A percentile compares a stretch with the other conserved stretches of the same genome.
These are phyloP conservation scores for Verticillium longisporum DNA, from an alignment of 2,329 filamentous ascomycete genomes.

Conservation along the genomic window DNA sequence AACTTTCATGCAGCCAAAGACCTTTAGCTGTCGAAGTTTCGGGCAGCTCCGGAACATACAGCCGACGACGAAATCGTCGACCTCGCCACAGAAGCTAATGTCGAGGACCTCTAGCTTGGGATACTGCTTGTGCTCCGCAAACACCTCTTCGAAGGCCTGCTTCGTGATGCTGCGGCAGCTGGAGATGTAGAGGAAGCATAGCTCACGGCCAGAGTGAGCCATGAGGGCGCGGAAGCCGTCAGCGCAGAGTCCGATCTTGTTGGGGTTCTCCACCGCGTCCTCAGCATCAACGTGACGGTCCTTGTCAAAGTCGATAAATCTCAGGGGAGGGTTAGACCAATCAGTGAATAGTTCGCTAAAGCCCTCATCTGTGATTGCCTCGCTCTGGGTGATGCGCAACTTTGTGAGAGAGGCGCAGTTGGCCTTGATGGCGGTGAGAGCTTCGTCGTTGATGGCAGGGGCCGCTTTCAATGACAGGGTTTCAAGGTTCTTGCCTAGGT, in stretches of 20 bases:
- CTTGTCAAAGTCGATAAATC: slow-evolving; percentile 66
- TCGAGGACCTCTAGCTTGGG: slow-evolving; percentile 66
- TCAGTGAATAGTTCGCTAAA: slow-evolving; percentile 66
- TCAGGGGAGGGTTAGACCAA: slow-evolving; percentile 69
- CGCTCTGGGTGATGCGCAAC: slow-evolving; percentile 74
- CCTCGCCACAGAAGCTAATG: slow-evolving; percentile 66
- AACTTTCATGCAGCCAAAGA: slow-evolving; percentile 61
- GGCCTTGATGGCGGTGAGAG: slow-evolving; percentile 65
- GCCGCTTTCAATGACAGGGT: slow-evolving; percentile 74
- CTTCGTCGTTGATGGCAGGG: slow-evolving; percentile 55
- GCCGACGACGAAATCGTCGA: slow-evolving; percentile 59
- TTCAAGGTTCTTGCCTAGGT: slow-evolving; percentile 58
- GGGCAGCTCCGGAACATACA: slow-evolving; percentile 60
- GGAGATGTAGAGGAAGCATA: slow-evolving; percentile 69
- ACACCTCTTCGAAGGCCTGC: slow-evolving; percentile 67
- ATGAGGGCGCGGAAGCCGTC: slow-evolving; percentile 75
- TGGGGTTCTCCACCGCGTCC: slow-evolving; percentile 57
- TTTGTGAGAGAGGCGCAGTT: slow-evolving; percentile 65
- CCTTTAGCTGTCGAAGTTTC: slow-evolving; percentile 49
- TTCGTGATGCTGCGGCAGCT: slow-evolving; percentile 76
- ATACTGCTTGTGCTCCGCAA: slow-evolving; percentile 55
- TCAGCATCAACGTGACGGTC: slow-evolving; percentile 71
- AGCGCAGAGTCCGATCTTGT: slow-evolving; percentile 66
- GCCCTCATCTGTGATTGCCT: slow-evolving; percentile 66
- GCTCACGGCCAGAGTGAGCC: slow-evolving; percentile 64